Evolutionary conservation across 805 yeast genomes (phyloP), one percentile per base, ranked within the genome.

Genomic region (Komagataella ulmi): DNA sequence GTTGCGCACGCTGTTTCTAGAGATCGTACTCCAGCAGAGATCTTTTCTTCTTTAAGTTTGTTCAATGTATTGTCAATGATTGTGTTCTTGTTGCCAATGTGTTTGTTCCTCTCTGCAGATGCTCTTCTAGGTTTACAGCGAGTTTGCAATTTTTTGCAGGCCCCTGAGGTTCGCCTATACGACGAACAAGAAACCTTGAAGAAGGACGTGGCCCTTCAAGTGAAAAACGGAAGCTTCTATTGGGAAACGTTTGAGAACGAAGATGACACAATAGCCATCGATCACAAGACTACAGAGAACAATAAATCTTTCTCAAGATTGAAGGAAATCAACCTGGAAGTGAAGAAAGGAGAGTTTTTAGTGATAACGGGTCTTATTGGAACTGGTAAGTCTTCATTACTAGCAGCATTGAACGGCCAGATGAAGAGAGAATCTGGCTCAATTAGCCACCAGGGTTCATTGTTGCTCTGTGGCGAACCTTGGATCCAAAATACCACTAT

Each of bases 351-450:
- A 19, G 95, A 87, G 60, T 78, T 89, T 50, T 68, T 88, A 6
- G 83, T 85, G 54, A 73, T 86, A 23, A 85, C 91, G 0, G 96
- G 96, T 14, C 66, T 82, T 1, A 85, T 88, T 59, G 93, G 93
- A 4, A 72, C 85, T 1, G 93, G 93, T 49, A 85, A 85, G 59
- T 68, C 86, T 0, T 81, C 88, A 1, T 66, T 85, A 21, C 67
- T 85, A 47, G 74, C 72, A 55, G 85, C 89, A 0, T 68, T 85
- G 50, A 72, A 82, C 4, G 89, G 90, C 0, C 70, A 74, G 24
- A 83, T 85, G 83, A 66, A 70, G 19, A 72, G 74, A 54, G 63
- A 65, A 0, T 45, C 55, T 0, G 91, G 91, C 45, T 50, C 57
- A 0, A 67, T 81, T 1, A 64, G 66, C 50, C 64, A 79, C 3